Evolutionary conservation across 2,329 filamentous ascomycete genomes (phyloP).

Genomic region (Calonectria hawksworthii): DNA sequence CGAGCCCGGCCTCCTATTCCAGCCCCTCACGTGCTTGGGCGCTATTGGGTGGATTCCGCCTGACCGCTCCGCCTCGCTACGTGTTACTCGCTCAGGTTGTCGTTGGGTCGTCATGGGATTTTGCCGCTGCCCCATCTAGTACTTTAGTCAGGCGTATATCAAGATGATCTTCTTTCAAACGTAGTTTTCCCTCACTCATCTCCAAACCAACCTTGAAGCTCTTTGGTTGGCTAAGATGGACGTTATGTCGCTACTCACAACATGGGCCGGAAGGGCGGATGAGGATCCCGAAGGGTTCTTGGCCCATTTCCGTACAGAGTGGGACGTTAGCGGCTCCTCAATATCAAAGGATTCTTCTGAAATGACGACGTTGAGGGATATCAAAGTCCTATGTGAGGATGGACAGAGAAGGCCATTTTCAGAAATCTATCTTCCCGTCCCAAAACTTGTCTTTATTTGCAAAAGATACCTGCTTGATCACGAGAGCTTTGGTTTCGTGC

Average conservation of each 20-base stretch:
- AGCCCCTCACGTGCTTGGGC: neutral
- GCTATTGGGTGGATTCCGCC: neutral
- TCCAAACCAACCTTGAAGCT: neutral
- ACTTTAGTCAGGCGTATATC: neutral
- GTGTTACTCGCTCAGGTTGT: neutral
- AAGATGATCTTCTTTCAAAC: neutral
- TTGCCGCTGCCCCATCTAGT: neutral
- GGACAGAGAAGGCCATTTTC: slow-evolving; percentile 26
- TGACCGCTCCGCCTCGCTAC: slow-evolving; percentile 2
- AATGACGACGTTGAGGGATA: neutral
- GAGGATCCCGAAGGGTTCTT: neutral
- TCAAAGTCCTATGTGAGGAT: slow-evolving; percentile 5
- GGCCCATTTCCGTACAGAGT: neutral
- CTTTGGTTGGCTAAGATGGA: neutral
- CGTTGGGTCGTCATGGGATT: slow-evolving; percentile 7
- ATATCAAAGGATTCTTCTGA: neutral
- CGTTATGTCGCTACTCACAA: neutral
- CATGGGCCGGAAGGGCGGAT: neutral
- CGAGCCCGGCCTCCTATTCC: neutral
- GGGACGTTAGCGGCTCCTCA: neutral
- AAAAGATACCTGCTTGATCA: slow-evolving; percentile 21
- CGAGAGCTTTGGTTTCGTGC: neutral
- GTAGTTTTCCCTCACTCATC: neutral
- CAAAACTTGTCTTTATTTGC: slow-evolving; percentile 40
- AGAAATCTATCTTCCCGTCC: slow-evolving; percentile 38